A percentile compares a stretch with the other conserved stretches of the same genome.
These are phyloP conservation scores for Pisolithus orientalis DNA, from an alignment of 768 basidiomycete species.

Conservation along the genomic window DNA sequence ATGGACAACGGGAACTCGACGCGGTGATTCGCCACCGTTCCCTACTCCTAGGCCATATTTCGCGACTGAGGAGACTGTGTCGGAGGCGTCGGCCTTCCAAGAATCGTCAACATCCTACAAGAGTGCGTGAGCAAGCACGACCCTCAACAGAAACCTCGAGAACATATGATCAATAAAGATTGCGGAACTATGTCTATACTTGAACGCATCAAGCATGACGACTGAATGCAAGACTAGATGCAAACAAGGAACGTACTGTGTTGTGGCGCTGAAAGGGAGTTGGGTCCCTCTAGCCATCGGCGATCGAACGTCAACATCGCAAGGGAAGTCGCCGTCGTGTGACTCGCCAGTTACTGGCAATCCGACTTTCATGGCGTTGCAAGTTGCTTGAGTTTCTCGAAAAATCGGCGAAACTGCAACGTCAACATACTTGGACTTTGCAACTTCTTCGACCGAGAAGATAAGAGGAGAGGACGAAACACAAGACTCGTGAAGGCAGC, in stretches of 20 bases:
- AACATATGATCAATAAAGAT: slow-evolving; percentile 9
- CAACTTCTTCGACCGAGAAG: neutral
- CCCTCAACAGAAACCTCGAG: slow-evolving; percentile 9
- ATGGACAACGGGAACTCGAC: neutral
- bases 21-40: neutral
- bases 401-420: slow-evolving; percentile 23
- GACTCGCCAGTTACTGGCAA: slow-evolving; percentile 8
- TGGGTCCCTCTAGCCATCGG: slow-evolving; percentile 19
- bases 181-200: neutral
- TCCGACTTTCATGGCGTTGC: neutral
- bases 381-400: neutral
- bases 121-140: slow-evolving; percentile 14
- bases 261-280: slow-evolving; percentile 12
- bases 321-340: slow-evolving; percentile 2
- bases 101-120: slow-evolving; percentile 11
- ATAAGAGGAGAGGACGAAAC: neutral
- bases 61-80: slow-evolving; percentile 3
- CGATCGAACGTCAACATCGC: slow-evolving; percentile 23
- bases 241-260: slow-evolving; percentile 15
- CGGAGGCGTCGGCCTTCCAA: slow-evolving; percentile 23
- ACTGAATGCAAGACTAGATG: slow-evolving; percentile 5
- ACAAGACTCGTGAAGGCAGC: slow-evolving; percentile 15
- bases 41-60: neutral
- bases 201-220: slow-evolving; percentile 8
- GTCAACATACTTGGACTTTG: slow-evolving; percentile 18